Base-by-base conservation (phyloP, 331 rosid genomes). In the Rosa hybrid region DNA sequence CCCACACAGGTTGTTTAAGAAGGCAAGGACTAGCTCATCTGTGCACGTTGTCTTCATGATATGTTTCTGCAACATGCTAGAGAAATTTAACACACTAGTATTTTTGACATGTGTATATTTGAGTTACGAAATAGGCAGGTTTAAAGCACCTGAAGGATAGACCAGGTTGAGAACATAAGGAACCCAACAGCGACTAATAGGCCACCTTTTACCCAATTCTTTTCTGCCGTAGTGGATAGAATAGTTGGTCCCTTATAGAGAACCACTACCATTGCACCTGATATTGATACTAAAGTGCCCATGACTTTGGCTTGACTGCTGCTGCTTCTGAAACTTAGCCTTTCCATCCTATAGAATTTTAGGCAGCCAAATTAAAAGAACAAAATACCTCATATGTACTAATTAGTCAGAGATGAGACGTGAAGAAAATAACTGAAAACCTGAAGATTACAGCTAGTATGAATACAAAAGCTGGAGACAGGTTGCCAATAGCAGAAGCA, bases 201-300 rank as follows among this genome's bases (percentile, higher is more conserved):
- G 39, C 39, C 39, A 34, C 39, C 39, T 34, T 3, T 34, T 34
- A 34, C 39, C 39, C 39, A 34, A 34, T 34, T 34, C 39, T 34
- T 34, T 34, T 34, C 39, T 34, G 39, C 39, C 3, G 39, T 34
- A 34, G 39, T 3, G 39, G 39, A 34, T 34, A 34, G 39, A 34
- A 34, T 34, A 34, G 4, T 34, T 34, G 39, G 39, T 34, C 39
- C 39, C 39, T 21, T 81, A 59, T 86, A 92, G 25, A 90, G 84
- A 80, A 90, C 85, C 68, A 88, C 87, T n/a, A 80, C 18, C 49
- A 90, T 63, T 46, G 96, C 94, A 68, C 96, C 96, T 63, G 83
- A 76, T 77, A 92, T 75, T 6, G 96, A 92, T 65, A 87, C 48
- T 0, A 41, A n/a, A 0, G 94, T 82, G 5, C 97, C 97, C n/a